Percentiles rank a stretch among this genome's conserved stretches.
phyloP scores from a whole-genome alignment of 345 rosid species.

The Mangifera indica region DNA sequence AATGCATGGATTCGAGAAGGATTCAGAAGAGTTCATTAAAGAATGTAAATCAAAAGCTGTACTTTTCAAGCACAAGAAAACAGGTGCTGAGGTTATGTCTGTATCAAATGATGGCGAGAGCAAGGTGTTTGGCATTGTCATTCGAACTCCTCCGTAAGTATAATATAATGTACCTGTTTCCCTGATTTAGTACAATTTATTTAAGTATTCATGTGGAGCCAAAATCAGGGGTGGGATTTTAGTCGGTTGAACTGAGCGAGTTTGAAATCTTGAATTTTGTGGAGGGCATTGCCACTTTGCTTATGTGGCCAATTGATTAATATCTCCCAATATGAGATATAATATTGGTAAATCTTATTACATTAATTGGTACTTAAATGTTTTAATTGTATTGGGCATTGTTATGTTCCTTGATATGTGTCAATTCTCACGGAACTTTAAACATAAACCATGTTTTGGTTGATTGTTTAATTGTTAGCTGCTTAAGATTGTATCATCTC shows the following conservation, averaged over 20 bases:
- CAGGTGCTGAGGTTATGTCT: constrained; percentile 90
- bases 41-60: constrained; percentile 90
- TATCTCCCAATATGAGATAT: no score
- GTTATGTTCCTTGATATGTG: background rate
- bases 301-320: background rate
- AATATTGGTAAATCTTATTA: no score
- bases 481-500: constrained; percentile 1
- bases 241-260: background rate
- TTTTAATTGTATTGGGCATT: background rate
- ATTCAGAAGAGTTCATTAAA: constrained; percentile 74
- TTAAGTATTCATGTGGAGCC: background rate
- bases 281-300: no score
- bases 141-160: constrained; percentile 93
- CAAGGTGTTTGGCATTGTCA: constrained; percentile 80
- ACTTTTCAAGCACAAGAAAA: constrained; percentile 85
- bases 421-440: background rate
- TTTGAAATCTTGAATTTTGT: background rate
- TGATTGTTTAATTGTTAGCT: constrained; percentile 5
- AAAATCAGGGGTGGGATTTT: background rate
- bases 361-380: background rate
- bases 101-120: constrained; percentile 87
- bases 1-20: constrained; percentile 82
- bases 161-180: background rate
- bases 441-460: background rate
- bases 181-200: background rate